A percentile compares a stretch with the other conserved stretches of the same genome.
These are phyloP conservation scores for Fusarium drepaniforme DNA, from an alignment of 2,329 filamentous ascomycete genomes.

Conservation along the genomic window DNA sequence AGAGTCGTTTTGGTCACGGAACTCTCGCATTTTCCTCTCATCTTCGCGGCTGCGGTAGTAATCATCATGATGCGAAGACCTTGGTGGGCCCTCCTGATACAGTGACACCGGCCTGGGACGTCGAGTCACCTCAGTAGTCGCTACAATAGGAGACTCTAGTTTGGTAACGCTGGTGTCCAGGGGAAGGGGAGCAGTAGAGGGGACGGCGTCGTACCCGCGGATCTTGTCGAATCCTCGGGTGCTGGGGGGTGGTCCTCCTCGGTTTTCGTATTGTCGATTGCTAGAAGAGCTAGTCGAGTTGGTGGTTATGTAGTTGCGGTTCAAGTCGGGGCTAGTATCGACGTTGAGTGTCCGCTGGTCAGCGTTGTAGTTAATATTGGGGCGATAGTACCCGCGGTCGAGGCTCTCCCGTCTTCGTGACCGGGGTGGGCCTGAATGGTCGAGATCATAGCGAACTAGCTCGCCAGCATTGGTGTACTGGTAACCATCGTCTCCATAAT, in stretches of 20 bases:
- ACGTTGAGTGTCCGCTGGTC: conserved; percentile 61
- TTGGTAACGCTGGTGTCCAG: conserved; percentile 49
- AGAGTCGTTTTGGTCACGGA: conserved; percentile 55
- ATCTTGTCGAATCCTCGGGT: conserved; percentile 80
- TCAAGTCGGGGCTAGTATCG: conserved; percentile 58
- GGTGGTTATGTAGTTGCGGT: conserved; percentile 56
- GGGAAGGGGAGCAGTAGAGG: conserved; percentile 56
- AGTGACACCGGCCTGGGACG: conserved; percentile 62
- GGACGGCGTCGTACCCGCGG: conserved; percentile 62
- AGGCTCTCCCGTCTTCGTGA: conserved; percentile 65
- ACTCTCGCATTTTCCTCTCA: conserved; percentile 56
- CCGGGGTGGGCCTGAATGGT: conserved; percentile 59
- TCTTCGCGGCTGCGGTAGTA: conserved; percentile 63
- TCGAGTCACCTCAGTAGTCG: conserved; percentile 41
- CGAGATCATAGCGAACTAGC: conserved; percentile 71
- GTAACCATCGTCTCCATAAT: conserved; percentile 71
- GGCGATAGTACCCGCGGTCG: conserved; percentile 67
- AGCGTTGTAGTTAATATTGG: conserved; percentile 64
- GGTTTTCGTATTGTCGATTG: conserved; percentile 53
- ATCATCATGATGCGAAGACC: conserved; percentile 60
- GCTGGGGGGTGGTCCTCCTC: conserved; percentile 72
- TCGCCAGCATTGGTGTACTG: conserved; percentile 75
- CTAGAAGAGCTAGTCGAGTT: conserved; percentile 33
- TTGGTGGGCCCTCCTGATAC: conserved; percentile 62
- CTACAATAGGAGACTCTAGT: conserved; percentile 23